Base-by-base conservation (phyloP, 1,139 yeast genomes). In the Kurtzmaniella quercitrusa region DNA sequence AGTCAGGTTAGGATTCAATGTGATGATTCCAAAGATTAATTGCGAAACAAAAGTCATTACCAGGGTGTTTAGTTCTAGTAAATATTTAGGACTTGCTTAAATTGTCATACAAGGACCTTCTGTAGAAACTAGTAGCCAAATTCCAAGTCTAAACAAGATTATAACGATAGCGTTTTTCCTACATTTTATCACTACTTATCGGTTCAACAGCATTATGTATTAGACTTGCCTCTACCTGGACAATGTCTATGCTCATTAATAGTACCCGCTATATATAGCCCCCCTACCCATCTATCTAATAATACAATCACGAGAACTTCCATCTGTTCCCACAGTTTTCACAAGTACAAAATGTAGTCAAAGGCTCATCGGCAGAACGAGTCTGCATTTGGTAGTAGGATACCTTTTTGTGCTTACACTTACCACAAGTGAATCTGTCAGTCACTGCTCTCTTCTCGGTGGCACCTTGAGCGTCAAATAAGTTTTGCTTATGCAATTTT, bases 391-490 rank as follows among this genome's bases (percentile, higher is more conserved):
- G 98, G 66, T 89, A 93, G 63, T 93, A 93, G 54, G 96, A 87
- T 33, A 93, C 98, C 71, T 88, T 88, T 74, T 91, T 88, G 61
- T 89, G 93, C 66, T 91, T 93, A 77, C 98, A 93, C 65, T 93
- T 93, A 46, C 98, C 97, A 68, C 98, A 93, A 2, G 95, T 87
- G 62, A 93, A 93, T 63, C 98, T 76, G 64, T 93, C 98, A 7
- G 98, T 93, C 38, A 89, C 89, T 1, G 98, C 96, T 54, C 97
- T 78, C 71, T 89, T 88, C 56, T 91, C 95, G 8, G 88, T 89
- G n/a, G 98, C 98, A 52, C 97, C 97, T 65, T 88, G 97, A 2
- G 98, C 98, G 60, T 93, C 95, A 66, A 87, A 91, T 59, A 93
- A 73, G 65, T 94, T 94, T 62, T 88, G 85, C 60, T 87, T 85